Conservation (phyloP, 169 alveolate genomes). For the Plasmodium berghei region DNA sequence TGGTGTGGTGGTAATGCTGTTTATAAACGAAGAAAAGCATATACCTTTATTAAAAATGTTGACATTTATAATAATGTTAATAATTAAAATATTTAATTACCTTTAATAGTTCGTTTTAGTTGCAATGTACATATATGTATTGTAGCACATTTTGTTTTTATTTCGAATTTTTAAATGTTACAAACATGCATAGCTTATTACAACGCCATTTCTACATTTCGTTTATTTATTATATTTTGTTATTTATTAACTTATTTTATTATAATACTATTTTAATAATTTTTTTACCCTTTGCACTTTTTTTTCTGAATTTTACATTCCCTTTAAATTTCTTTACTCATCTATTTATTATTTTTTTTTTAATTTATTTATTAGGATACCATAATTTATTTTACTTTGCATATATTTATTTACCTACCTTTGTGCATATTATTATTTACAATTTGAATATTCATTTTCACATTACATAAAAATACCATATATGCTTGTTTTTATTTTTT, state of each 20-base stretch:
- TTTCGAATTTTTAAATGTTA: conserved; percentile 26
- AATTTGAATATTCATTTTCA: too few species aligned
- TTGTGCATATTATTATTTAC: too few species aligned
- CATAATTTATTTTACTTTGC: too few species aligned
- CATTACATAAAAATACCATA: too few species aligned
- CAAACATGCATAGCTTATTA: background rate
- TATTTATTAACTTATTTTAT: conserved; percentile 6
- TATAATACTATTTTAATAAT: too few species aligned
- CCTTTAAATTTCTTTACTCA: too few species aligned
- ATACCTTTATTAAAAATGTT: conserved; percentile 3
- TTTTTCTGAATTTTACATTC: too few species aligned
- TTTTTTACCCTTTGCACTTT: too few species aligned
- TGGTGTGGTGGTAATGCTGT: background rate
- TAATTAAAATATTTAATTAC: conserved; percentile 1
- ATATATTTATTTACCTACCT: too few species aligned
- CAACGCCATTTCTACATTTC: background rate
- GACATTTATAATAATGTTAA: background rate
- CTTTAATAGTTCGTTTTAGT: conserved; percentile 1
- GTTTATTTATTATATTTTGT: background rate
- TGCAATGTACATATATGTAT: background rate
- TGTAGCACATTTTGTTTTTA: background rate
- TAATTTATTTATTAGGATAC: too few species aligned
- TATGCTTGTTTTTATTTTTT: too few species aligned
- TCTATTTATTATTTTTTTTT: too few species aligned
- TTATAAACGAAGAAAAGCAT: background rate